These are phyloP conservation scores for Colletotrichum sp. DNA, from an alignment of 2,329 filamentous ascomycete species.

Conservation along the genomic window DNA sequence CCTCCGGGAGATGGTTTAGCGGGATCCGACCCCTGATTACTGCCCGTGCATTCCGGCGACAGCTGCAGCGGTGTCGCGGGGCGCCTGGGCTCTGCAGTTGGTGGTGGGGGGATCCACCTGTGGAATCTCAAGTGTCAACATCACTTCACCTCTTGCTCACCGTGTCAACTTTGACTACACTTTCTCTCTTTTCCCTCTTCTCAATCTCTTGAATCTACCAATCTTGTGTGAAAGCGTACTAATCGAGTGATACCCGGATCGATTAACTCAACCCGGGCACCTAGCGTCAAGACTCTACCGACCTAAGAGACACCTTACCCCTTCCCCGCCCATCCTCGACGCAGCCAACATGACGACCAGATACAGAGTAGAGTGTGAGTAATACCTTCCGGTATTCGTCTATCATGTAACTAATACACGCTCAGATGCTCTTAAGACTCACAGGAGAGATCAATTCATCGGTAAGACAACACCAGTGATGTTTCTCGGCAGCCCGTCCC, in stretches of 20 bases:
- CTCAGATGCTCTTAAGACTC: constrained; percentile 74
- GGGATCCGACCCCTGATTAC: not conserved
- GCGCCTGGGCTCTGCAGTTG: not conserved
- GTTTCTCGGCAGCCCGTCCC: not conserved
- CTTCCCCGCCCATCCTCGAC: not conserved
- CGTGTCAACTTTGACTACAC: not conserved
- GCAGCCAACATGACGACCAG: constrained; percentile 59
- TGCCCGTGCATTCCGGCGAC: constrained; percentile 11
- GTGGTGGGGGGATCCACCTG: not conserved
- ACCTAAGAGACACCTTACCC: not conserved
- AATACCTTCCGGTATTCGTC: not conserved
- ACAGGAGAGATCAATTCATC: constrained; percentile 89
- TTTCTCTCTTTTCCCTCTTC: not conserved
- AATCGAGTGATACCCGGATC: not conserved
- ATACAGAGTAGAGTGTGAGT: constrained; percentile 77
- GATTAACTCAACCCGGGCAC: not conserved
- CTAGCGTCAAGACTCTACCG: too few species aligned
- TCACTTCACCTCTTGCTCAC: not conserved
- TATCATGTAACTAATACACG: constrained; percentile 11
- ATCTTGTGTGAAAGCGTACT: not conserved
- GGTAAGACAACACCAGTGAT: constrained; percentile 47
- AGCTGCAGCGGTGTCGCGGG: not conserved
- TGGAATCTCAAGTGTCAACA: constrained; percentile 12
- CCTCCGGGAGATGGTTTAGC: constrained; percentile 15
- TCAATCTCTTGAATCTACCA: not conserved